Percentiles rank a stretch among this genome's conserved stretches.
phyloP scores from a whole-genome alignment of 2,329 filamentous ascomycete species.

The Fusarium chaquense region DNA sequence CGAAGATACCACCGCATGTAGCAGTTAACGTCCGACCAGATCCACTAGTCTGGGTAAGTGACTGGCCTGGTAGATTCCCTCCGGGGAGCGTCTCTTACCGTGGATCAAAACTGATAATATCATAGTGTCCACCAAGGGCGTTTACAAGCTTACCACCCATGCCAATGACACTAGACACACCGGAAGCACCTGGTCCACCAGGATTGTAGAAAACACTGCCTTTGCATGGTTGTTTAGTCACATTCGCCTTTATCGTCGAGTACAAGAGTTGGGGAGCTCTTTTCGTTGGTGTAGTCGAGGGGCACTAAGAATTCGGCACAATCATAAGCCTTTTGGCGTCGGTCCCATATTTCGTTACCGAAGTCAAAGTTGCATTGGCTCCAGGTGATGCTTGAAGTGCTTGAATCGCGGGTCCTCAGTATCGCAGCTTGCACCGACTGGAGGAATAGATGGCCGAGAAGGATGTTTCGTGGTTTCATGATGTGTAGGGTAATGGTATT shows the following conservation, averaged over 20 bases:
- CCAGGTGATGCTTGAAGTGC: neutral
- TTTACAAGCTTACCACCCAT: neutral
- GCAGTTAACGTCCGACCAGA: neutral
- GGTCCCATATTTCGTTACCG: neutral
- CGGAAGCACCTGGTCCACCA: conserved; percentile 51
- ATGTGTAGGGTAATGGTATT: neutral
- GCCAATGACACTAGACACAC: neutral
- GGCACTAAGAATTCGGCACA: conserved; percentile 55
- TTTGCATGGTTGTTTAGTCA: conserved; percentile 47
- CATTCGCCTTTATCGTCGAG: conserved; percentile 50
- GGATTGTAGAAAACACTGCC: conserved; percentile 57
- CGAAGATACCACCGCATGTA: neutral
- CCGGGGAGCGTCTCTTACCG: neutral
- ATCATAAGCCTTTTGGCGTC: conserved; percentile 16
- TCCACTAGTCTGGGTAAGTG: neutral
- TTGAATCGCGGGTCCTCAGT: neutral
- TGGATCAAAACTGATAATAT: conserved; percentile 26
- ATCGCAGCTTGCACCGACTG: neutral
- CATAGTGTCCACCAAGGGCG: conserved; percentile 29
- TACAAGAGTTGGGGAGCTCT: conserved; percentile 45
- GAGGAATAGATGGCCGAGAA: neutral
- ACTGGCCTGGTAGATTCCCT: neutral
- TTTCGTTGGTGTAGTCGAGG: conserved; percentile 53
- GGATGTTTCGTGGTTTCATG: conserved; percentile 3
- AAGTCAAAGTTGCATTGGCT: conserved; percentile 15